These are phyloP conservation scores for Spongospora subterranea DNA, from an alignment of 208 protist species.

Conservation along the genomic window DNA sequence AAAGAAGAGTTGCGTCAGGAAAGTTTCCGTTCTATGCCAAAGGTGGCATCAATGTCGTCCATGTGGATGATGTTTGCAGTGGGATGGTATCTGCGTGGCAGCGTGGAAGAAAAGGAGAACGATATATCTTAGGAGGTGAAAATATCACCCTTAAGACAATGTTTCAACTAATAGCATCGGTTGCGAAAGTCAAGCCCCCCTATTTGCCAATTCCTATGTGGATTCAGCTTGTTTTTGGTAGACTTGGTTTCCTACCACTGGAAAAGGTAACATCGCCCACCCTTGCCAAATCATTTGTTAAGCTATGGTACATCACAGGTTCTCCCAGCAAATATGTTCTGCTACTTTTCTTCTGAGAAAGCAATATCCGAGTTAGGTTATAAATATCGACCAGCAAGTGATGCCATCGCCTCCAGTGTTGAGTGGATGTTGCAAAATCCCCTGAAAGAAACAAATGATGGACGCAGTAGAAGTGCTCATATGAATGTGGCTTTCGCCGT, in stretches of 20 bases:
- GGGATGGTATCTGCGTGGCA: constrained; percentile 7
- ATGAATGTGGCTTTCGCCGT: no score
- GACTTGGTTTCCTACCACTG: constrained; percentile 18
- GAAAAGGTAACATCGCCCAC: neutral
- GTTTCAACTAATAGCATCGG: constrained; percentile 1
- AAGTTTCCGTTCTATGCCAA: neutral
- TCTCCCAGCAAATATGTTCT: constrained; percentile 44
- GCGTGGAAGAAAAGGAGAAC: neutral
- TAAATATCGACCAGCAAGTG: neutral
- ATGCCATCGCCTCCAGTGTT: neutral
- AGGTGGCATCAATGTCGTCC: constrained; percentile 45
- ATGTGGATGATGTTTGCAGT: constrained; percentile 28
- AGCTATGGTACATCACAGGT: neutral
- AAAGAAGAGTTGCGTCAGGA: neutral
- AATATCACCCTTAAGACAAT: constrained; percentile 24
- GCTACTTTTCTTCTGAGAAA: constrained; percentile 17
- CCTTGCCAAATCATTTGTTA: neutral
- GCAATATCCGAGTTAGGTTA: constrained; percentile 13
- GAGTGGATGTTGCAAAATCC: neutral
- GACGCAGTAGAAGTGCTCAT: no score
- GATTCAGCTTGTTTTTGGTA: neutral
- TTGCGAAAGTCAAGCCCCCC: neutral
- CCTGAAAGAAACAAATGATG: no score
- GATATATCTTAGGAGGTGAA: constrained; percentile 12
- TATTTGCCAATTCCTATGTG: neutral